phyloP scores from a whole-genome alignment of 441 rosid species.

The Arabidopsis lyrata region DNA sequence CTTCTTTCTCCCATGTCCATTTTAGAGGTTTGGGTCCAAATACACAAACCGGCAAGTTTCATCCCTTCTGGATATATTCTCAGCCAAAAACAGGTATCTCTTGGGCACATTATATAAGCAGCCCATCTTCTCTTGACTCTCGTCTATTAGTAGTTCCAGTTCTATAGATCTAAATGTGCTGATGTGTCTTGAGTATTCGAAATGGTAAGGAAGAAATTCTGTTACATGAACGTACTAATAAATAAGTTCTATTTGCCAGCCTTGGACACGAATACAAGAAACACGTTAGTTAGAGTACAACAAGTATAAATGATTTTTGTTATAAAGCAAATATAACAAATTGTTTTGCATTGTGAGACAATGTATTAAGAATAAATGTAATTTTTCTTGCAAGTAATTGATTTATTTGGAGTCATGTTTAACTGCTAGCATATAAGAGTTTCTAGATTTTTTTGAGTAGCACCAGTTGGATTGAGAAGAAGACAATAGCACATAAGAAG shows the following conservation, averaged over 20 bases:
- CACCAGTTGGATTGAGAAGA: no score
- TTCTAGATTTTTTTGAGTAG: no score
- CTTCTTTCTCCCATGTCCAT: slow-evolving; percentile 48
- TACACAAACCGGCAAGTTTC: slow-evolving; percentile 63
- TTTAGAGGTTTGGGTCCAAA: slow-evolving; percentile 56
- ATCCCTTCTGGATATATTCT: slow-evolving; percentile 55
- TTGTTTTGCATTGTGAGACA: no score
- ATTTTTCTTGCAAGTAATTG: no score
- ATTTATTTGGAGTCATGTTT: no score
- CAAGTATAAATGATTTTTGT: no score
- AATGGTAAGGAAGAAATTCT: slow-evolving; percentile 60
- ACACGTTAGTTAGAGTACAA: no score
- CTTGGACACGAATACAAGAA: no score
- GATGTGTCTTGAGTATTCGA: slow-evolving; percentile 44
- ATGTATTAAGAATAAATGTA: no score
- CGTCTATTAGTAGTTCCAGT: slow-evolving; percentile 61
- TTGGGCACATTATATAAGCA: slow-evolving; percentile 50
- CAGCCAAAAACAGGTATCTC: slow-evolving; percentile 73
- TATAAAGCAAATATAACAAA: no score
- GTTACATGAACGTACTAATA: slow-evolving; percentile 56
- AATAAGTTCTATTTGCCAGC: slow-evolving; percentile 49
- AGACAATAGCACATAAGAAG: no score
- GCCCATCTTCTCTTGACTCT: slow-evolving; percentile 59
- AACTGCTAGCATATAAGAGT: no score
- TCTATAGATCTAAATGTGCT: slow-evolving; percentile 47